Evolutionary conservation across 495 filamentous ascomycete species (phyloP).

Genomic region (Neurospora sp.): DNA sequence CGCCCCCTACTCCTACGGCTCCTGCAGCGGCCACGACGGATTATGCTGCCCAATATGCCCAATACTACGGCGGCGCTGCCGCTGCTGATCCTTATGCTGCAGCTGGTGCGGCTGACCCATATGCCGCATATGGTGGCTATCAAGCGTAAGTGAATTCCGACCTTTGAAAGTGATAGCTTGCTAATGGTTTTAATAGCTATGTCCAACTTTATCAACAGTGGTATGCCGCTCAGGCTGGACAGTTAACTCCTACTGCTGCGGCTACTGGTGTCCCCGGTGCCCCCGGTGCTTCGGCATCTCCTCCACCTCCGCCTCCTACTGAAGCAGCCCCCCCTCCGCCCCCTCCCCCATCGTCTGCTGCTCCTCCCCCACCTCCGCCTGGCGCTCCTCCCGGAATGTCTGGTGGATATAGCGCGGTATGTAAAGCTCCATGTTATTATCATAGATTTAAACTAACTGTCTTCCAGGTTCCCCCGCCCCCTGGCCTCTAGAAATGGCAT

Average conservation of each 20-base stretch:
- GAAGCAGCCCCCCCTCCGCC: conserved; percentile 59
- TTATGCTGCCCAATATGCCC: conserved; percentile 76
- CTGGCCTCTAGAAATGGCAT: conserved; percentile 32
- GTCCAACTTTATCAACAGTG: conserved; percentile 62
- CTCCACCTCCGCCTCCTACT: conserved; percentile 51
- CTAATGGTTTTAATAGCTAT: conserved; percentile 38
- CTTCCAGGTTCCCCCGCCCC: conserved; percentile 43
- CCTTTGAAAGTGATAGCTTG: background rate
- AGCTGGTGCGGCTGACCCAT: conserved; percentile 51
- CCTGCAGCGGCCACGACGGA: conserved; percentile 24
- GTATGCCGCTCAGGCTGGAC: conserved; percentile 43
- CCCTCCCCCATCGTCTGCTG: conserved; percentile 36
- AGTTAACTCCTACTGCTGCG: conserved; percentile 29
- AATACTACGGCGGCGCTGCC: conserved; percentile 55
- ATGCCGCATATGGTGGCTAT: conserved; percentile 87
- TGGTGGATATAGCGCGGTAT: conserved; percentile 59
- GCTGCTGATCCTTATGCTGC: background rate
- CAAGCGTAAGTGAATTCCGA: conserved; percentile 32
- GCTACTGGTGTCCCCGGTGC: conserved; percentile 11
- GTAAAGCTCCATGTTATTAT: conserved; percentile 10
- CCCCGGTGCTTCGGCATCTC: conserved; percentile 37
- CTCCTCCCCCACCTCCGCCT: conserved; percentile 57
- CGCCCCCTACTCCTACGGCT: conserved; percentile 26
- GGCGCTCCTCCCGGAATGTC: conserved; percentile 42
- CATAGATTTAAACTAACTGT: conserved; percentile 9